phyloP scores from a whole-genome alignment of 2,329 filamentous ascomycete species.

The Talaromyces sp. region DNA sequence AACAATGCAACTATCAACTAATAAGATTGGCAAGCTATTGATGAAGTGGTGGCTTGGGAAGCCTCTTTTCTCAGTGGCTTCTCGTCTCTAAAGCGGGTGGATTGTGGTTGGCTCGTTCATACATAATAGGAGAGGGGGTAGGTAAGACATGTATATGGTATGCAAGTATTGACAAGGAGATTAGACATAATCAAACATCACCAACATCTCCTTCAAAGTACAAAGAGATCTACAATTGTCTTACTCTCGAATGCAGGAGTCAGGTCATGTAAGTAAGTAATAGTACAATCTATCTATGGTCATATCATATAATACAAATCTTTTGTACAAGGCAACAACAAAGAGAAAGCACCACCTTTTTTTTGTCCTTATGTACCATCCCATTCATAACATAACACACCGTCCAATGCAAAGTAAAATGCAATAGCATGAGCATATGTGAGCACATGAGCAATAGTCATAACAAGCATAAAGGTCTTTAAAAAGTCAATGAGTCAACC shows the following conservation, averaged over 20 bases:
- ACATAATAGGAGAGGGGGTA: neutral
- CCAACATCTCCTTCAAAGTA: no score
- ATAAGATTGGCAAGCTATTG: neutral
- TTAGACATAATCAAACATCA: no score
- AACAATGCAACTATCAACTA: neutral
- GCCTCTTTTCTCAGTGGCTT: neutral
- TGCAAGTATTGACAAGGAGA: neutral
- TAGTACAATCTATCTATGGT: slow-evolving; percentile 9
- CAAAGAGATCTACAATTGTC: neutral
- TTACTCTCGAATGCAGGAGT: neutral
- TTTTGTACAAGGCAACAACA: neutral
- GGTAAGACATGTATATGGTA: neutral
- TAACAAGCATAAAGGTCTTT: slow-evolving; percentile 5
- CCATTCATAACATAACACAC: slow-evolving; percentile 2
- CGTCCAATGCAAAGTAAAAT: slow-evolving; percentile 4
- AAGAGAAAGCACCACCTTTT: neutral
- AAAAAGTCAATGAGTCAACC: no score
- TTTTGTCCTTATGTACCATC: neutral
- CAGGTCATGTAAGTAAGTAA: neutral
- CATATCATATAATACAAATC: slow-evolving; percentile 6
- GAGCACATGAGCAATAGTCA: neutral
- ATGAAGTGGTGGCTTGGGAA: neutral
- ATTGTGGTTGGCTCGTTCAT: neutral
- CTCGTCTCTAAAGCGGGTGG: neutral
- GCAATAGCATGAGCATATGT: neutral